phyloP scores from a whole-genome alignment of 257 asterid species.

The Datura wrightii region DNA sequence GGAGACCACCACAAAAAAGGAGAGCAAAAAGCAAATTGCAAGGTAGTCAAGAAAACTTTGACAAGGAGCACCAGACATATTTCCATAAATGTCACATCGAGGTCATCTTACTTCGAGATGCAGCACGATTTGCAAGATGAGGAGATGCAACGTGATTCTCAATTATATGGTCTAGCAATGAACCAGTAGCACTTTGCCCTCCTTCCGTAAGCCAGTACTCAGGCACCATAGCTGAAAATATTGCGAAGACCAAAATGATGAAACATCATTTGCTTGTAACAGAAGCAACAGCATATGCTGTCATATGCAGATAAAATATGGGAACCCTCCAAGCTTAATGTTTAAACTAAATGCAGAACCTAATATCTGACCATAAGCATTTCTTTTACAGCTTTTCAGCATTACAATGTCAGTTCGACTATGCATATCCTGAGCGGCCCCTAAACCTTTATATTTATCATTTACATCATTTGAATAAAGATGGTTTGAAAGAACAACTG shows the following conservation, averaged over 20 bases:
- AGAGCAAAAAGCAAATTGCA: neutral
- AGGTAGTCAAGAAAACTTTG: neutral
- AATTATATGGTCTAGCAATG: conserved; percentile 76
- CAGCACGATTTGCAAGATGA: conserved; percentile 82
- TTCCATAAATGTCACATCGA: conserved; percentile 22
- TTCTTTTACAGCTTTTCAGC: conserved; percentile 18
- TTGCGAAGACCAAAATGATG: conserved; percentile 31
- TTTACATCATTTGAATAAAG: neutral
- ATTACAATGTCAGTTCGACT: neutral
- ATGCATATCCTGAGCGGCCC: neutral
- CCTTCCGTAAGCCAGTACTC: conserved; percentile 99
- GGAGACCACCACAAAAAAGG: neutral
- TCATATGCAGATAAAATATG: neutral
- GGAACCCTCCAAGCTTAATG: neutral
- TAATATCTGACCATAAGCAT: neutral
- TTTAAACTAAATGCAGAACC: conserved; percentile 23
- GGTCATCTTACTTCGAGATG: conserved; percentile 74
- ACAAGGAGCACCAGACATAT: conserved; percentile 19
- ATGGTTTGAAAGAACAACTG: neutral
- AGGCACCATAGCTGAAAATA: conserved; percentile 85
- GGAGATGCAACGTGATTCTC: conserved; percentile 89
- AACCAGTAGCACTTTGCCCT: conserved; percentile 98
- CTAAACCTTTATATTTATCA: neutral
- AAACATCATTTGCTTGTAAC: conserved; percentile 23
- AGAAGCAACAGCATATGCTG: neutral